Percentiles rank a stretch among this genome's conserved stretches.
phyloP scores from a whole-genome alignment of 1,139 yeast species.

The Debaryomyces coudertii region DNA sequence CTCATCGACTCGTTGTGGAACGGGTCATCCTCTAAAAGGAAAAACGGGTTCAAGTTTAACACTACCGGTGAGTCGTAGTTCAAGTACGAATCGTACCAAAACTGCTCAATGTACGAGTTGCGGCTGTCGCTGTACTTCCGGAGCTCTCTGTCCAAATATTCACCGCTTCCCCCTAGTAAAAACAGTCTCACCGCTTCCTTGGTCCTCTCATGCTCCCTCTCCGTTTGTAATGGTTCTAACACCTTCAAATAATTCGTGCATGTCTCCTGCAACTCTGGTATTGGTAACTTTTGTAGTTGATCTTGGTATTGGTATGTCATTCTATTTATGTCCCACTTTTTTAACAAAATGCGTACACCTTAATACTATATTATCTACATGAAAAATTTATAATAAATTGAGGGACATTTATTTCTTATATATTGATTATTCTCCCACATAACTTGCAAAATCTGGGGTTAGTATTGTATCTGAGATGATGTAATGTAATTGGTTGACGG shows the following conservation, averaged over 20 bases:
- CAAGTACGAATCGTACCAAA: slow-evolving; percentile 89
- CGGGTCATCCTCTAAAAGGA: slow-evolving; percentile 87
- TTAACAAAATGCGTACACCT: background rate
- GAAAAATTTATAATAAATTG: background rate
- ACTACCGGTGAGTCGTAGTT: slow-evolving; percentile 90
- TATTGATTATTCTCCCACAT: background rate
- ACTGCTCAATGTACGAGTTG: slow-evolving; percentile 85
- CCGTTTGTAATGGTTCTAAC: slow-evolving; percentile 76
- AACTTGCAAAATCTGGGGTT: slow-evolving; percentile 7
- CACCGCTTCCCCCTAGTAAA: slow-evolving; percentile 57
- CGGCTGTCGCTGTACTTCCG: slow-evolving; percentile 63
- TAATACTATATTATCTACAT: background rate
- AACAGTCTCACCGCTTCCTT: slow-evolving; percentile 61
- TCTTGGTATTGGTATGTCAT: slow-evolving; percentile 62
- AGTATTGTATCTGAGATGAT: background rate
- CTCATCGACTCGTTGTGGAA: slow-evolving; percentile 66
- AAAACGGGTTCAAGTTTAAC: slow-evolving; percentile 83
- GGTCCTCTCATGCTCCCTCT: slow-evolving; percentile 66
- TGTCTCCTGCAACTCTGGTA: slow-evolving; percentile 71
- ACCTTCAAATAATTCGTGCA: slow-evolving; percentile 65
- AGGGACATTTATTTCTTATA: slow-evolving; percentile 5
- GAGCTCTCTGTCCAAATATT: slow-evolving; percentile 64
- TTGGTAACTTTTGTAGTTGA: slow-evolving; percentile 66
- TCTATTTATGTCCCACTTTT: slow-evolving; percentile 9
- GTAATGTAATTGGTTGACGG: slow-evolving; percentile 5